phyloP scores from a whole-genome alignment of 768 basidiomycete genomes.

The Pseudohyphozyma bogoriensis region DNA sequence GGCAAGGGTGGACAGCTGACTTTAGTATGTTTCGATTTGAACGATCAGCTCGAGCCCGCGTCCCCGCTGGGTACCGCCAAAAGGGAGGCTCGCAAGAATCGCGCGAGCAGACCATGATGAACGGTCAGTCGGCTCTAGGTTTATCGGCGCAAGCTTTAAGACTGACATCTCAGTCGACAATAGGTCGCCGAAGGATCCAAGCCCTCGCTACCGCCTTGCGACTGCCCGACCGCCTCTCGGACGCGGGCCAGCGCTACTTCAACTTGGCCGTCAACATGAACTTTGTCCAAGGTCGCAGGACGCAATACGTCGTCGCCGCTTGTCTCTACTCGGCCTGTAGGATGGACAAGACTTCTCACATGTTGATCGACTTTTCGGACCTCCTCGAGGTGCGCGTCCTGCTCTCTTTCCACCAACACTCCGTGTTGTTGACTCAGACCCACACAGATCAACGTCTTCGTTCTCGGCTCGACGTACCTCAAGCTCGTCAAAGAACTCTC shows the following conservation, averaged over 20 bases:
- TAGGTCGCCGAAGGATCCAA: conserved; percentile 68
- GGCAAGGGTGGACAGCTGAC: background rate
- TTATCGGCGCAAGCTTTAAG: background rate
- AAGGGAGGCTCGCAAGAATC: conserved; percentile 64
- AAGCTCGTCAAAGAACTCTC: conserved; percentile 82
- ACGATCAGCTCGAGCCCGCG: conserved; percentile 59
- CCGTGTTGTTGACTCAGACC: background rate
- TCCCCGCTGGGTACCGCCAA: conserved; percentile 28
- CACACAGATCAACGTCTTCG: conserved; percentile 84
- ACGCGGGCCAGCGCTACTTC: conserved; percentile 76
- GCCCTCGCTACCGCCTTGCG: conserved; percentile 67
- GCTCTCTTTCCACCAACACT: too few species aligned
- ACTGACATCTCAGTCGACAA: background rate
- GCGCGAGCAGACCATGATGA: conserved; percentile 80
- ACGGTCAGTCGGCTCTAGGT: conserved; percentile 53
- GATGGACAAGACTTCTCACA: conserved; percentile 84
- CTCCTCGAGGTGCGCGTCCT: conserved; percentile 60
- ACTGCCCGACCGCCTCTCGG: conserved; percentile 66
- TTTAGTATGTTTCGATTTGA: background rate
- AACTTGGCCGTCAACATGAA: conserved; percentile 88
- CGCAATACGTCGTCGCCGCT: conserved; percentile 85
- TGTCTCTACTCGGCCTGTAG: conserved; percentile 91
- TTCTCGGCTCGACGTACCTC: conserved; percentile 89
- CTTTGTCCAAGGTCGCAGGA: conserved; percentile 85
- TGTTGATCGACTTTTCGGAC: conserved; percentile 99